Conservation (phyloP, 176 grass and related monocot genomes). For the Avena sativa region DNA sequence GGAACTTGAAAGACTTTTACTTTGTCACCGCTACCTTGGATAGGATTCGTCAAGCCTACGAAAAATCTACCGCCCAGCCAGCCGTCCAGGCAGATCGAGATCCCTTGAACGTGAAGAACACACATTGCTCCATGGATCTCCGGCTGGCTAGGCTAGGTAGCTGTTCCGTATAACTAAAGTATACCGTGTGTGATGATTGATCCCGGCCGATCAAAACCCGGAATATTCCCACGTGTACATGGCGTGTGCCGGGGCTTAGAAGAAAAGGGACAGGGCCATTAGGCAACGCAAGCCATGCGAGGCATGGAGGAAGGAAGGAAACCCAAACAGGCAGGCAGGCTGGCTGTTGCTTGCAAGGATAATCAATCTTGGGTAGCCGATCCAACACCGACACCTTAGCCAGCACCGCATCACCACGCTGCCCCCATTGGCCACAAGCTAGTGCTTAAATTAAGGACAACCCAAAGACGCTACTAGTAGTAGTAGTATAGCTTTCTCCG, state of each 20-base stretch:
- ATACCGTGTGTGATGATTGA: conserved; percentile 52
- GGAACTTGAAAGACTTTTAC: conserved; percentile 11
- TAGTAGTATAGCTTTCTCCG: background rate
- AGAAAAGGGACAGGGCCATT: conserved; percentile 18
- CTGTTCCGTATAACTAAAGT: conserved; percentile 52
- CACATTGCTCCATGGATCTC: background rate
- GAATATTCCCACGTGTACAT: conserved; percentile 59
- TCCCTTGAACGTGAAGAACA: conserved; percentile 30
- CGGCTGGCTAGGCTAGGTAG: background rate
- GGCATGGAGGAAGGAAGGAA: background rate
- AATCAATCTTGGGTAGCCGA: conserved; percentile 14
- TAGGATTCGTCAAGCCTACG: background rate
- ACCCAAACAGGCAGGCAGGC: conserved; percentile 10
- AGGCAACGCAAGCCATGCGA: background rate
- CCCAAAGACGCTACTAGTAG: background rate
- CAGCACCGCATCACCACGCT: background rate
- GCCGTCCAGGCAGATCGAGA: background rate
- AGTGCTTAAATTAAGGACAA: background rate
- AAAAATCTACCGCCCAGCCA: conserved; percentile 9
- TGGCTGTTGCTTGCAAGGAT: conserved; percentile 68
- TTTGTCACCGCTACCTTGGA: background rate
- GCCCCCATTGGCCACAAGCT: conserved; percentile 26
- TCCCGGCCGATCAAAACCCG: background rate
- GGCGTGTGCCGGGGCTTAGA: conserved; percentile 38
- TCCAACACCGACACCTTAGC: conserved; percentile 54